Evolutionary conservation across 768 basidiomycete species (phyloP).

Genomic region (Heimioporus sp.): DNA sequence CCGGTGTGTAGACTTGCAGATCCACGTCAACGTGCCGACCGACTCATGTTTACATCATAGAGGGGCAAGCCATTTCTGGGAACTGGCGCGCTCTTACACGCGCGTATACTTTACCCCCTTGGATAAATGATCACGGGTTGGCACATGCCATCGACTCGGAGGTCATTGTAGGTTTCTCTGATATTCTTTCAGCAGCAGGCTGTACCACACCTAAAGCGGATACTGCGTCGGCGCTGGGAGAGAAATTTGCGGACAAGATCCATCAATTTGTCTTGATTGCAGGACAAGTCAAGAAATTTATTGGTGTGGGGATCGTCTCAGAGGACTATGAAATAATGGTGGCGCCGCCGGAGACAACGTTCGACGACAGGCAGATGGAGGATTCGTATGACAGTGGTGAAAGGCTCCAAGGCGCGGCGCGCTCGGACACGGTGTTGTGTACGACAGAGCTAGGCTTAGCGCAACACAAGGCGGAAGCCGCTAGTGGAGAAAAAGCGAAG

Average conservation of each 20-base stretch:
- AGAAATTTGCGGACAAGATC: constrained; percentile 42
- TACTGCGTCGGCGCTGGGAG: constrained; percentile 38
- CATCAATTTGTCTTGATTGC: constrained; percentile 42
- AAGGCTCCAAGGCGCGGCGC: not conserved
- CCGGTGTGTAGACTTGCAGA: constrained; percentile 19
- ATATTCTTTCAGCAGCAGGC: constrained; percentile 27
- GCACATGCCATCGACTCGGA: constrained; percentile 2
- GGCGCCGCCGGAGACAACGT: not conserved
- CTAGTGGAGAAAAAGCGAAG: constrained; percentile 7
- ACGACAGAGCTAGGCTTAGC: constrained; percentile 34
- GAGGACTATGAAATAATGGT: constrained; percentile 22
- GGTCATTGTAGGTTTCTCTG: constrained; percentile 20
- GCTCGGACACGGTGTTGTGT: constrained; percentile 24
- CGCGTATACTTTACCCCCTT: constrained; percentile 10
- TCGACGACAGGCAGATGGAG: constrained; percentile 1
- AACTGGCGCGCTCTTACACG: constrained; percentile 42
- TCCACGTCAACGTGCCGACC: not conserved
- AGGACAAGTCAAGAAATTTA: constrained; percentile 39
- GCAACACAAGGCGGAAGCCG: constrained; percentile 17
- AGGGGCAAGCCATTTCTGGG: constrained; percentile 41
- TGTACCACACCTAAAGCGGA: constrained; percentile 15
- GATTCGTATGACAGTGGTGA: constrained; percentile 21
- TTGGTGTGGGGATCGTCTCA: constrained; percentile 21
- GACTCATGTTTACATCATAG: constrained; percentile 21
- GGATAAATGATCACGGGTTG: constrained; percentile 15